These are phyloP conservation scores for Tephrocybe rancida DNA, from an alignment of 768 basidiomycete species.

Conservation along the genomic window DNA sequence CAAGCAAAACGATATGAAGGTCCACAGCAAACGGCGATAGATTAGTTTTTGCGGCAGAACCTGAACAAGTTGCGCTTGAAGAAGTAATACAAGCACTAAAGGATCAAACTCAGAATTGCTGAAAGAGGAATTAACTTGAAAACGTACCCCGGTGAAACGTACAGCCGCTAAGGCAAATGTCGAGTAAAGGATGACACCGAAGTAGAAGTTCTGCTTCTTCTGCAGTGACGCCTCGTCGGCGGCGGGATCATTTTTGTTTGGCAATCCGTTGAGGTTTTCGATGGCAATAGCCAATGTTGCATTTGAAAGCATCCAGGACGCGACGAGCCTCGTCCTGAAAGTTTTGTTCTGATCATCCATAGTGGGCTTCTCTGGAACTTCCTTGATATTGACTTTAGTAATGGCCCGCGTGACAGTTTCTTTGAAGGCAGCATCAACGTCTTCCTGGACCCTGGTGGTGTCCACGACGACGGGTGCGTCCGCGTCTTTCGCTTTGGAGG, in stretches of 20 bases:
- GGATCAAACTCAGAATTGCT: neutral
- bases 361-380: constrained; percentile 75
- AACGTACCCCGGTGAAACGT: constrained; percentile 75
- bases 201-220: constrained; percentile 59
- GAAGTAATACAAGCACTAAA: constrained; percentile 80
- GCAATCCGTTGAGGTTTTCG: constrained; percentile 72
- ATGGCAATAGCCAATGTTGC: constrained; percentile 74
- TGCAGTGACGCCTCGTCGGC: constrained; percentile 43
- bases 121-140: neutral
- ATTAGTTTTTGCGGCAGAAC: constrained; percentile 75
- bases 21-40: neutral
- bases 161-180: constrained; percentile 74
- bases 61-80: constrained; percentile 83
- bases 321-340: constrained; percentile 88
- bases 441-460: constrained; percentile 78
- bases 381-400: constrained; percentile 69
- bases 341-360: constrained; percentile 91
- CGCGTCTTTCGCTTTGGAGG: constrained; percentile 76
- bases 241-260: constrained; percentile 27
- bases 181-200: constrained; percentile 77
- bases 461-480: constrained; percentile 86
- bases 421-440: constrained; percentile 90
- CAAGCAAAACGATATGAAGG: constrained; percentile 3
- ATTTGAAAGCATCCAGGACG: constrained; percentile 77
- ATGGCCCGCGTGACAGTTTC: constrained; percentile 89